A percentile compares a stretch with the other conserved stretches of the same genome.
These are phyloP conservation scores for Ascochyta rabiei DNA, from an alignment of 2,329 filamentous ascomycete species.

Conservation along the genomic window DNA sequence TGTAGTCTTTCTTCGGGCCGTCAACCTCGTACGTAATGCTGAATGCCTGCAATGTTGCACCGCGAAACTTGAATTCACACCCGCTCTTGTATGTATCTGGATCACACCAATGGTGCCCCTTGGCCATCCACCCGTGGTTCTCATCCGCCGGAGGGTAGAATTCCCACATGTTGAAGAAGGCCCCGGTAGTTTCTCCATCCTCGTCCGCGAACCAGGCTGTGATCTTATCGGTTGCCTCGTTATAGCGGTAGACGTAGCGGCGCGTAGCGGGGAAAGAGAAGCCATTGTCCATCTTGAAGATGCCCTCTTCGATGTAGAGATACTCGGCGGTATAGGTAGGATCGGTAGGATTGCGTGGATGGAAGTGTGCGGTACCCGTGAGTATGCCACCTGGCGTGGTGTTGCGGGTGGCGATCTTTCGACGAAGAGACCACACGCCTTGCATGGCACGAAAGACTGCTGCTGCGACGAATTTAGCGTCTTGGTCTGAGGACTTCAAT, in stretches of 20 bases:
- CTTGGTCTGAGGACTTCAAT: slow-evolving; percentile 51
- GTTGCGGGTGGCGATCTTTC: slow-evolving; percentile 61
- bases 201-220: slow-evolving; percentile 78
- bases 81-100: slow-evolving; percentile 73
- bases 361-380: slow-evolving; percentile 68
- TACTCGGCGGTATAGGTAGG: slow-evolving; percentile 60
- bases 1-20: slow-evolving; percentile 76
- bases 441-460: slow-evolving; percentile 75
- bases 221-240: slow-evolving; percentile 63
- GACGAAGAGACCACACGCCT: slow-evolving; percentile 70
- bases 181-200: slow-evolving; percentile 72
- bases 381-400: slow-evolving; percentile 70
- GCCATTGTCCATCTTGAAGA: slow-evolving; percentile 64
- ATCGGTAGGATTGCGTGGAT: slow-evolving; percentile 64
- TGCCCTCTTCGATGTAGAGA: slow-evolving; percentile 69
- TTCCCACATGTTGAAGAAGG: slow-evolving; percentile 76
- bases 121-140: slow-evolving; percentile 64
- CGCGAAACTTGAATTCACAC: slow-evolving; percentile 66
- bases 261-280: slow-evolving; percentile 65
- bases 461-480: slow-evolving; percentile 62
- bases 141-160: slow-evolving; percentile 54
- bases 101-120: slow-evolving; percentile 71
- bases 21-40: slow-evolving; percentile 67
- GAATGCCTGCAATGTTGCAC: slow-evolving; percentile 32
- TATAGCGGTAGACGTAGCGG: slow-evolving; percentile 76